Conservation (phyloP, 352 stramenopile species). For the Stramenopiles sp. region DNA sequence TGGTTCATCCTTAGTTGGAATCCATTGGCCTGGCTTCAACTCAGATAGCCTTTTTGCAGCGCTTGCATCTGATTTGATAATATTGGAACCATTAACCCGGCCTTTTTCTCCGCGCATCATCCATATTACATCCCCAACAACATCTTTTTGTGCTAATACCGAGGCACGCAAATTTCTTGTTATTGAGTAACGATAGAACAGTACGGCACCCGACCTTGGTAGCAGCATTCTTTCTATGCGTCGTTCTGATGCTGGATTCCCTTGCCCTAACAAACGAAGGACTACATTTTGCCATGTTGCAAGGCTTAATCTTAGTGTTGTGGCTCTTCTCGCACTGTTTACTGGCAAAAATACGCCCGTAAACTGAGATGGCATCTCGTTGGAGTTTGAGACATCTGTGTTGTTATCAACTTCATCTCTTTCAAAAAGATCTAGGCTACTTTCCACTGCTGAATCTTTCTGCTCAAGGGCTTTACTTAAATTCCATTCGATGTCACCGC, state of each 20-base stretch:
- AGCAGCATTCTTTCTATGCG: neutral
- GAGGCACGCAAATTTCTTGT: neutral
- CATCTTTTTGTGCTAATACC: neutral
- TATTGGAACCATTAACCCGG: neutral
- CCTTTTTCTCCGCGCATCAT: neutral
- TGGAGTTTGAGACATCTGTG: neutral
- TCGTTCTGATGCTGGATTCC: neutral
- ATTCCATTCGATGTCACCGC: neutral
- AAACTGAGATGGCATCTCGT: neutral
- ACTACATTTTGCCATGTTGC: neutral
- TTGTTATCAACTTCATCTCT: neutral
- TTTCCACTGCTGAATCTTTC: neutral
- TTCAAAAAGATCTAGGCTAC: neutral
- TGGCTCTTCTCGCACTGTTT: neutral
- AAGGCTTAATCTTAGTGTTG: neutral
- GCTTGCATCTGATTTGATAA: neutral
- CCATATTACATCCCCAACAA: neutral
- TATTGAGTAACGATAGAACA: neutral
- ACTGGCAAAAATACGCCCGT: neutral
- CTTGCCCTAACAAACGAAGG: neutral
- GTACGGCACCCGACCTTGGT: neutral
- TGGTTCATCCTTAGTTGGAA: neutral
- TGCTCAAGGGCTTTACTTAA: neutral
- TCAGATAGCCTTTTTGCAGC: neutral
- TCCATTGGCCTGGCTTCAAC: neutral